Evolutionary conservation across 1,139 yeast genomes (phyloP), one percentile per base, ranked within the genome.

Genomic region (Pichia sp.): DNA sequence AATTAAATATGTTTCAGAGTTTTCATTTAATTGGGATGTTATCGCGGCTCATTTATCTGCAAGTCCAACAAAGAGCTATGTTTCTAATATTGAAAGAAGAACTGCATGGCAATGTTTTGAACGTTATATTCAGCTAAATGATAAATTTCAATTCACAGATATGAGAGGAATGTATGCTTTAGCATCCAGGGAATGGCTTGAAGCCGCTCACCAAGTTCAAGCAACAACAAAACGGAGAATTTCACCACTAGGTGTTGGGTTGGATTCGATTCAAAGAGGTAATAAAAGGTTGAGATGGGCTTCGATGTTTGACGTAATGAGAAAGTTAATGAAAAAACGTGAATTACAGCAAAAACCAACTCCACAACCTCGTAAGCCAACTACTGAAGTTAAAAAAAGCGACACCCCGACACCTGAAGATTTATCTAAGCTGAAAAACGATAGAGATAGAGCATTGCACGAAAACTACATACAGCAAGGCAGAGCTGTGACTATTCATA

Each of bases 101-200:
- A 92, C 97, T 0, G 95, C 98, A 0, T 92, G 98, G 98, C 97
- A 90, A 63, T 92, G 97, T 63, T 92, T 92, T 70, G 98, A 92
- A 65, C 72, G 98, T 54, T 92, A 94, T 71, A 85, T 89, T 53
- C 98, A 92, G 67, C 72, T 94, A 54, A 89, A 88, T 59, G 97
- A 92, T 50, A 82, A 82, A 53, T 89, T 88, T 59, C 94, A 86
- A 54, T 78, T 87, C 51, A 72, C 81, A 24, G 97, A 92, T 59
- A 79, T 92, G 80, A 83, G 87, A 58, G 98, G 98, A 0, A 78
- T 84, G 13, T 80, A 87, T 58, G 88, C 97, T 0, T 79, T 80
- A 49, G 79, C 76, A 54, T 97, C 97, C 0, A 94, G 87, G 62
- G 81, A 81, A 54, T 90, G 97, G 97, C 68, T 92, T 40, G 96